These are phyloP conservation scores for Lactifluus pinguis DNA, from an alignment of 768 basidiomycete species.

Conservation along the genomic window DNA sequence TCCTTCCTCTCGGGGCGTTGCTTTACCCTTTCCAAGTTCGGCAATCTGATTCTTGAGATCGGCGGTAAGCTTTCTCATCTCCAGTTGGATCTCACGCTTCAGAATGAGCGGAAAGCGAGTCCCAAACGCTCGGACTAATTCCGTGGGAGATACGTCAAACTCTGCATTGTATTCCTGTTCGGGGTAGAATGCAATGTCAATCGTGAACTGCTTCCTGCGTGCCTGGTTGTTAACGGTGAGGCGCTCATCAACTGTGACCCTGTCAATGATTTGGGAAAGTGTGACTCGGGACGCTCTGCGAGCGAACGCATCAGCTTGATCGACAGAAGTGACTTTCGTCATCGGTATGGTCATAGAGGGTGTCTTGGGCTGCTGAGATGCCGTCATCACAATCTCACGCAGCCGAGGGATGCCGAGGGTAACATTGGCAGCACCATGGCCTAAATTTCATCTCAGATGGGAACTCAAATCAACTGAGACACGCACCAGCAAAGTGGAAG, in stretches of 20 bases:
- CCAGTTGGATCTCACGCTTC: slow-evolving; percentile 76
- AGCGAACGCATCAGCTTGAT: slow-evolving; percentile 70
- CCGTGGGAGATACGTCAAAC: slow-evolving; percentile 63
- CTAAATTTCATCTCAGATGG: slow-evolving; percentile 31
- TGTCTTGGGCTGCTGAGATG: slow-evolving; percentile 90
- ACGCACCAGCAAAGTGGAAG: slow-evolving; percentile 94
- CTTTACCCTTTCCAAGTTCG: slow-evolving; percentile 76
- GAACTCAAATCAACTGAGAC: slow-evolving; percentile 2
- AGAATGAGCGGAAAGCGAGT: slow-evolving; percentile 69
- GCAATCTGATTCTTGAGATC: slow-evolving; percentile 71
- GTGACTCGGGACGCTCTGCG: slow-evolving; percentile 80
- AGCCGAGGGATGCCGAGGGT: slow-evolving; percentile 98
- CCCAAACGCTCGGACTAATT: slow-evolving; percentile 66
- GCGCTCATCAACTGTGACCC: slow-evolving; percentile 71
- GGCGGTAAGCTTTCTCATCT: slow-evolving; percentile 78
- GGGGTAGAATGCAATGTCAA: slow-evolving; percentile 82
- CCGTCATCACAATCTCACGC: slow-evolving; percentile 98
- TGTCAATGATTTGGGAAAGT: slow-evolving; percentile 82
- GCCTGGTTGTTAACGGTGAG: slow-evolving; percentile 56
- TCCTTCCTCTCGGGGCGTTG: slow-evolving; percentile 33
- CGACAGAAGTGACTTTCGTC: slow-evolving; percentile 38
- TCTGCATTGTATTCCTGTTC: slow-evolving; percentile 73
- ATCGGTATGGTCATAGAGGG: slow-evolving; percentile 92
- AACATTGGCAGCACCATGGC: slow-evolving; percentile 98
- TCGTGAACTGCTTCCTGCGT: slow-evolving; percentile 70